These are phyloP conservation scores for Eudorina sp. DNA, from an alignment of 139 green algal species.

Conservation along the genomic window DNA sequence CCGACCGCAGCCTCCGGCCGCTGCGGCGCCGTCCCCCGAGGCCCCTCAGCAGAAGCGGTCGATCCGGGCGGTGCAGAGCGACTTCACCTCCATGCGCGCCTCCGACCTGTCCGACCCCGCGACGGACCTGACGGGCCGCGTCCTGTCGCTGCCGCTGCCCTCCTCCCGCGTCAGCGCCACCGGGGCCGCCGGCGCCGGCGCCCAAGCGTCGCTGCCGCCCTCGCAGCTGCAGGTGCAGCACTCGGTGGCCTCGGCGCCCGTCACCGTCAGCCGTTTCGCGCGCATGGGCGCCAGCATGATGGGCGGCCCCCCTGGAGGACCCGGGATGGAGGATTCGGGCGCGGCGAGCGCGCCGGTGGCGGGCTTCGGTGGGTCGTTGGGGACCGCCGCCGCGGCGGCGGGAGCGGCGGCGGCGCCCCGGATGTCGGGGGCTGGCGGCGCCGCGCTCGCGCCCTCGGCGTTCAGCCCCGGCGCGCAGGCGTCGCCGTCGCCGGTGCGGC, in stretches of 20 bases:
- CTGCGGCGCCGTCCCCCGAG: neutral
- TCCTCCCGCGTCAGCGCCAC: neutral
- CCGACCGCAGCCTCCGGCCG: neutral
- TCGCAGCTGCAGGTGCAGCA: neutral
- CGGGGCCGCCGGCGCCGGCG: neutral
- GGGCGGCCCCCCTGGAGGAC: neutral
- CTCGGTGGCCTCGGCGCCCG: neutral
- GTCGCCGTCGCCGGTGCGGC: constrained; percentile 1
- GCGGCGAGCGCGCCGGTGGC: neutral
- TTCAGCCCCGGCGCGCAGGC: neutral
- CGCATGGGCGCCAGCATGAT: constrained; percentile 12
- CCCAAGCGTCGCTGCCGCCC: neutral
- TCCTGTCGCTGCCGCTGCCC: constrained; percentile 27
- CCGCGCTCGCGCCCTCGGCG: neutral
- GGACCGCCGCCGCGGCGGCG: neutral
- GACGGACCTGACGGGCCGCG: neutral
- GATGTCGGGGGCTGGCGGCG: neutral
- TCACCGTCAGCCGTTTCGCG: constrained; percentile 14
- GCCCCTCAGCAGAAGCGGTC: constrained; percentile 1
- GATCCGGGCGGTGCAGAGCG: constrained; percentile 15
- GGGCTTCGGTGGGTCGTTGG: neutral
- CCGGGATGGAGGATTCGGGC: neutral
- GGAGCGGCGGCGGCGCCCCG: neutral
- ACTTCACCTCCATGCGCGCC: constrained; percentile 23
- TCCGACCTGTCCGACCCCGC: neutral